Base-by-base conservation (phyloP, 805 yeast genomes). In the Ogataea methanolica region DNA sequence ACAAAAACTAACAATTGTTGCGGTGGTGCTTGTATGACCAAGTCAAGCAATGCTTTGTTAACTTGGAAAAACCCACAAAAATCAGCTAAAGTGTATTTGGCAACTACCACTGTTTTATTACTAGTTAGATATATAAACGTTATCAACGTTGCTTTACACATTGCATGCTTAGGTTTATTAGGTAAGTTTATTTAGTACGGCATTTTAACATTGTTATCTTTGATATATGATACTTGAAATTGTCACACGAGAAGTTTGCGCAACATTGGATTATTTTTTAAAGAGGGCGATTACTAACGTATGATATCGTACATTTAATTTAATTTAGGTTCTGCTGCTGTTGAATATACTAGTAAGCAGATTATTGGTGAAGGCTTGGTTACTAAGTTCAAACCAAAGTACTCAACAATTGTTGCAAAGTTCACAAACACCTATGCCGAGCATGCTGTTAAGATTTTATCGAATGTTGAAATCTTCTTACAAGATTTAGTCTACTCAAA, bases 361-460 rank as follows among this genome's bases (percentile, higher is more conserved):
- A 68, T 85, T 55, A 76, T 87, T 43, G 96, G 96, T 55, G 73
- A 75, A 61, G 97, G 97, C 17, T 75, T 91, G 53, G 83, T 92
- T 51, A 78, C 90, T 51, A 79, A 82, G 59, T 82, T 85, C 74
- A 83, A 78, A 65, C 88, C 94, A 46, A 71, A 78, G n/a, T 62
- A 68, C 41, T 59, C 62, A 48, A 57, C 73, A 6, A 61, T 57
- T 48, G 44, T 60, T 31, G 61, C 67, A 42, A 53, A 61, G 31
- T 53, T 50, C 41, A 63, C 65, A 17, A 66, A 60, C 17, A 44
- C 50, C 26, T 59, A 61, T 44, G 59, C 66, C 19, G 50, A 61
- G n/a, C 73, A 76, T 56, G 64, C 67, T 52, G 68, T 63, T 35
- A 55, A 56, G 7, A 64, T 63, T 69, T 63, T 74, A 47, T 80